Base-by-base conservation (phyloP, 192 early-diverging fungal species). In the Gonapodya prolifera region DNA sequence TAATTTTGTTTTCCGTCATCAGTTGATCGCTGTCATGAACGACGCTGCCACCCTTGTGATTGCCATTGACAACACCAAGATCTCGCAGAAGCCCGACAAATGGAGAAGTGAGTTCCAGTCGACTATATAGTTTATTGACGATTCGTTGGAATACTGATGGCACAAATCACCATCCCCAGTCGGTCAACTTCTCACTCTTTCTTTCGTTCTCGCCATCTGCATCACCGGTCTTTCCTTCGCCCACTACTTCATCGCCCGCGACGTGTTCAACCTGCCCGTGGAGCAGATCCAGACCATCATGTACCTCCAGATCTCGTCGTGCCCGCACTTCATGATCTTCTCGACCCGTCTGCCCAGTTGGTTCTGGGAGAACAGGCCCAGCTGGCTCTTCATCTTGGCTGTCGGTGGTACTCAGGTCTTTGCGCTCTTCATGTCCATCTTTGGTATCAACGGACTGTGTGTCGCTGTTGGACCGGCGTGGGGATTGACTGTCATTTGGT, bases 61-160 rank as follows among this genome's bases (percentile, higher is more conserved):
- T 75, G 88, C 94, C 16, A 91, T 96, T 71, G 96, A 98, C 86
- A 95, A 96, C 78, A 91, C 96, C 30, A 87, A 93, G 83, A 96
- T 96, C 79, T 96, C 95, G 35, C 84, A 87, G 69, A 83, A 84
- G 29, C 96, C 95, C 16, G 94, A 96, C 89, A 98, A 96, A 84
- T 98, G 95, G 95, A 83, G 96, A 76, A 92, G 95, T 79, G 95
- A 94, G 29, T 95, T 96, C n/a, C n/a, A n/a, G n/a, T n/a, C n/a
- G n/a, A n/a, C n/a, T n/a, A n/a, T n/a, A n/a, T n/a, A n/a, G n/a
- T n/a, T n/a, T n/a, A n/a, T n/a, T n/a, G n/a, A n/a, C n/a, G n/a
- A n/a, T n/a, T n/a, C n/a, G n/a, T n/a, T n/a, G n/a, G n/a, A n/a
- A n/a, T n/a, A n/a, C n/a, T n/a, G n/a, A n/a, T n/a, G n/a, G n/a